These are phyloP conservation scores for Gossypium gossypioides DNA, from an alignment of 441 rosid species.

Conservation along the genomic window DNA sequence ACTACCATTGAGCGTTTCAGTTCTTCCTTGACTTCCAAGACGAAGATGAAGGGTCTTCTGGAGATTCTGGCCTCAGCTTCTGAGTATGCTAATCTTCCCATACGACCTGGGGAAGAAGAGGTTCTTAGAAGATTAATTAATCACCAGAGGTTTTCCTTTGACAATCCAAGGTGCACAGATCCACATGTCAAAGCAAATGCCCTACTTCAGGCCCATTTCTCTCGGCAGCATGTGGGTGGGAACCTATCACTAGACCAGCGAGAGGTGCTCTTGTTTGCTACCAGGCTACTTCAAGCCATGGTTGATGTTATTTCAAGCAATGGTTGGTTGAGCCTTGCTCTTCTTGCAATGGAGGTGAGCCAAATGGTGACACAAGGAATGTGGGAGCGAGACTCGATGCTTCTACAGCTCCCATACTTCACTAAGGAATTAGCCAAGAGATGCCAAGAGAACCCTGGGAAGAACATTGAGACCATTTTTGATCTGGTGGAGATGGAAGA, in stretches of 20 bases:
- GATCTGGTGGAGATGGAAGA: slow-evolving; percentile 94
- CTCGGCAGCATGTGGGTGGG: slow-evolving; percentile 63
- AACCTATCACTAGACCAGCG: slow-evolving; percentile 68
- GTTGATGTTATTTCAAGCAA: slow-evolving; percentile 85
- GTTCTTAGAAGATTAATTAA: slow-evolving; percentile 58
- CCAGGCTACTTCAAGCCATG: slow-evolving; percentile 78
- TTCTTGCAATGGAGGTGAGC: slow-evolving; percentile 90
- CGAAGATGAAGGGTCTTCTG: slow-evolving; percentile 85
- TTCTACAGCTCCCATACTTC: slow-evolving; percentile 86
- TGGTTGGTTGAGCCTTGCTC: slow-evolving; percentile 86
- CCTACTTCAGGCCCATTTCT: slow-evolving; percentile 84
- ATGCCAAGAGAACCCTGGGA: slow-evolving; percentile 82
- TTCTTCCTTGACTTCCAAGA: slow-evolving; percentile 63
- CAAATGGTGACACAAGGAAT: slow-evolving; percentile 96
- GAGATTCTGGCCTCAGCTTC: slow-evolving; percentile 90
- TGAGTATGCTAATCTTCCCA: slow-evolving; percentile 68
- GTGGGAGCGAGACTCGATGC: slow-evolving; percentile 97
- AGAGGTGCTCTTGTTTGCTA: slow-evolving; percentile 68
- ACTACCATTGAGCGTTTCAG: slow-evolving; percentile 89
- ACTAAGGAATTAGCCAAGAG: slow-evolving; percentile 69
- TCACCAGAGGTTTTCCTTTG: slow-evolving; percentile 91
- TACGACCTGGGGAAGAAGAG: slow-evolving; percentile 85
- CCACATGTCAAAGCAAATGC: slow-evolving; percentile 89
- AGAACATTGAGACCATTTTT: slow-evolving; percentile 66
- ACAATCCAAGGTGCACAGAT: slow-evolving; percentile 61